These are phyloP conservation scores for Trichoderma afroharzianum DNA, from an alignment of 2,329 filamentous ascomycete genomes.

Conservation along the genomic window DNA sequence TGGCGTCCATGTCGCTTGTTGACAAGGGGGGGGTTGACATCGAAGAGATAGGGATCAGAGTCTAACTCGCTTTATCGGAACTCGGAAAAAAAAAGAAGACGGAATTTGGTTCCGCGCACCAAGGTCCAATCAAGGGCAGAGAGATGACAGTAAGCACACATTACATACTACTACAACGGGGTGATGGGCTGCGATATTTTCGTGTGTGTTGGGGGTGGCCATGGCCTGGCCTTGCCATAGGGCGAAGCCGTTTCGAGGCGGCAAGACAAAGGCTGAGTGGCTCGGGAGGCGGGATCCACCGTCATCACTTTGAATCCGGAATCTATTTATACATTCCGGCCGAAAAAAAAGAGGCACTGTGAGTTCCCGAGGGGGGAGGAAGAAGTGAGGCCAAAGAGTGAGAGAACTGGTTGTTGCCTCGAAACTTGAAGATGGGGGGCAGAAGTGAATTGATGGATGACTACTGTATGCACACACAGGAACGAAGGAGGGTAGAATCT, in stretches of 20 bases:
- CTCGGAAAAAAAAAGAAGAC: not conserved
- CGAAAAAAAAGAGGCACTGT: not conserved
- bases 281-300: not conserved
- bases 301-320: conserved; percentile 3
- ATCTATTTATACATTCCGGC: conserved; percentile 9
- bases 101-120: not conserved
- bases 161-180: not conserved
- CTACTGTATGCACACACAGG: not conserved
- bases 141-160: not conserved
- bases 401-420: not conserved
- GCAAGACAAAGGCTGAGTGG: not conserved
- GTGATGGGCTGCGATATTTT: not conserved
- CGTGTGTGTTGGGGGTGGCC: not conserved
- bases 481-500: not conserved
- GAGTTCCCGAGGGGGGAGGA: not conserved
- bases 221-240: not conserved
- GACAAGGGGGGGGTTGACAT: not conserved
- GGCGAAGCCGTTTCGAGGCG: not conserved
- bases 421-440: not conserved
- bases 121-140: not conserved
- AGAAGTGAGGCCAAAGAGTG: not conserved
- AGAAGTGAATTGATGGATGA: not conserved
- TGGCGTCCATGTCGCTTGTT: not conserved
- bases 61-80: not conserved
- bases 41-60: not conserved